phyloP scores from a whole-genome alignment of 1,284 basidiomycete species.

The Gymnopus androsaceus region DNA sequence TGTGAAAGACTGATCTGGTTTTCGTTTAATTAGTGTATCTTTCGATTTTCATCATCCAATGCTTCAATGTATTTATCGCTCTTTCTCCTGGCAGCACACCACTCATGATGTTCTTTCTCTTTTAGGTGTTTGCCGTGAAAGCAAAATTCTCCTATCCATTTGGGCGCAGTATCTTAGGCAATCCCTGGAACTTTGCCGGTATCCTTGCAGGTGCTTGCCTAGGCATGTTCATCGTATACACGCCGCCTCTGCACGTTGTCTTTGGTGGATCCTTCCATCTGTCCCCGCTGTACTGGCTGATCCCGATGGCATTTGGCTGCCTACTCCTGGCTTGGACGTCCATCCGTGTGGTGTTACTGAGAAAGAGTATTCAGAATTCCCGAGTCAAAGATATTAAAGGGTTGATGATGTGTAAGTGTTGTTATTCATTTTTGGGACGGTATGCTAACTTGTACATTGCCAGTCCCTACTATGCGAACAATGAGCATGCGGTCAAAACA shows the following conservation, averaged over 20 bases:
- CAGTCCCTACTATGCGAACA: slow-evolving; percentile 69
- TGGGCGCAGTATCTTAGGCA: slow-evolving; percentile 55
- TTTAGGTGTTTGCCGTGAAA: slow-evolving; percentile 67
- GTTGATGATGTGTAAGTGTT: slow-evolving; percentile 64
- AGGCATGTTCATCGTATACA: slow-evolving; percentile 70
- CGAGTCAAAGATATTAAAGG: slow-evolving; percentile 67
- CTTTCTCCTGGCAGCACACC: not conserved
- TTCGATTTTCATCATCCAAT: slow-evolving; percentile 67
- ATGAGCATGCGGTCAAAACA: slow-evolving; percentile 59
- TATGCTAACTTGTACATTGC: too few species aligned
- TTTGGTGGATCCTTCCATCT: slow-evolving; percentile 62
- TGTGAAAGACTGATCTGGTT: too few species aligned
- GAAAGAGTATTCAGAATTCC: slow-evolving; percentile 54
- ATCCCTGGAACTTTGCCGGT: slow-evolving; percentile 68
- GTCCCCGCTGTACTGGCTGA: slow-evolving; percentile 68
- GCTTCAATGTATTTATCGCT: slow-evolving; percentile 66
- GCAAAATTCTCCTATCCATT: slow-evolving; percentile 65
- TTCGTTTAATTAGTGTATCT: too few species aligned
- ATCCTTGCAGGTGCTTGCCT: slow-evolving; percentile 62
- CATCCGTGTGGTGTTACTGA: slow-evolving; percentile 55
- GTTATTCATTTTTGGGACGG: too few species aligned
- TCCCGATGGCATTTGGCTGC: slow-evolving; percentile 62
- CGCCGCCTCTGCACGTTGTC: slow-evolving; percentile 66
- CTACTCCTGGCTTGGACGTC: slow-evolving; percentile 62
- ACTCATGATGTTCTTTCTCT: not conserved